Percentiles rank a stretch among this genome's conserved stretches.
Evolutionary conservation across 2,329 filamentous ascomycete genomes (phyloP).

Genomic region (Coniochaeta sp.): DNA sequence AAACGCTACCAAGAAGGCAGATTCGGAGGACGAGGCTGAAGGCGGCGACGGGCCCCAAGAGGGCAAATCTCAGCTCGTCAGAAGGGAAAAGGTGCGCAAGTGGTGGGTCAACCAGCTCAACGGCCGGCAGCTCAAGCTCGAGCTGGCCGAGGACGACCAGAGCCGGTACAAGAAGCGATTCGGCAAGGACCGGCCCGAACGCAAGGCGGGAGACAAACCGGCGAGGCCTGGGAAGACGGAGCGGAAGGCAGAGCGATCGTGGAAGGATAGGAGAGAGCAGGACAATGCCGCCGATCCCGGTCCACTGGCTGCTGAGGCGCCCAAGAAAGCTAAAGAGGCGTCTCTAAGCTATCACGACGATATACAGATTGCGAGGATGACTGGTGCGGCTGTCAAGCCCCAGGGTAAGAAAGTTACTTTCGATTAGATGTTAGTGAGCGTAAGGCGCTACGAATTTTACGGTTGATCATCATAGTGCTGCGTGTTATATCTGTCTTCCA

Average conservation of each 20-base stretch:
- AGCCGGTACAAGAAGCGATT: constrained; percentile 90
- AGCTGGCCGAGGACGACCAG: constrained; percentile 88
- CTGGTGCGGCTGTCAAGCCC: constrained; percentile 69
- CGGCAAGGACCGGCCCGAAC: constrained; percentile 55
- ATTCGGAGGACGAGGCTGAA: constrained; percentile 21
- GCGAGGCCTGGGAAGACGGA: constrained; percentile 12
- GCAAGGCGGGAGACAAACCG: constrained; percentile 11
- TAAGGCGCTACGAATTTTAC: background rate
- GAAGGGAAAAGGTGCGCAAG: constrained; percentile 54
- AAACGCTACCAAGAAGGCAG: constrained; percentile 31
- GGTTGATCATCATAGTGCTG: background rate
- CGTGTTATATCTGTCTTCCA: too few relatives aligned
- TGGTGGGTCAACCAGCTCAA: constrained; percentile 83
- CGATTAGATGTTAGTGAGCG: constrained; percentile 39
- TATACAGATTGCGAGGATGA: constrained; percentile 54
- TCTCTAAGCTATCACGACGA: constrained; percentile 35
- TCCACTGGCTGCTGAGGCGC: background rate
- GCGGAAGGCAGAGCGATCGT: background rate
- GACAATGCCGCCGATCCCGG: background rate
- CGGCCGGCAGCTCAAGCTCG: constrained; percentile 75
- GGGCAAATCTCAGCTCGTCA: constrained; percentile 18
- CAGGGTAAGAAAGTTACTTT: constrained; percentile 79
- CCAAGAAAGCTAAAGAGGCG: constrained; percentile 6
- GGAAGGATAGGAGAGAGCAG: constrained; percentile 1
- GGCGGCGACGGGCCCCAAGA: constrained; percentile 14